A percentile compares a stretch with the other conserved stretches of the same genome.
Evolutionary conservation across 768 basidiomycete species (phyloP).

Genomic region (Mycena olivaceomarginata): DNA sequence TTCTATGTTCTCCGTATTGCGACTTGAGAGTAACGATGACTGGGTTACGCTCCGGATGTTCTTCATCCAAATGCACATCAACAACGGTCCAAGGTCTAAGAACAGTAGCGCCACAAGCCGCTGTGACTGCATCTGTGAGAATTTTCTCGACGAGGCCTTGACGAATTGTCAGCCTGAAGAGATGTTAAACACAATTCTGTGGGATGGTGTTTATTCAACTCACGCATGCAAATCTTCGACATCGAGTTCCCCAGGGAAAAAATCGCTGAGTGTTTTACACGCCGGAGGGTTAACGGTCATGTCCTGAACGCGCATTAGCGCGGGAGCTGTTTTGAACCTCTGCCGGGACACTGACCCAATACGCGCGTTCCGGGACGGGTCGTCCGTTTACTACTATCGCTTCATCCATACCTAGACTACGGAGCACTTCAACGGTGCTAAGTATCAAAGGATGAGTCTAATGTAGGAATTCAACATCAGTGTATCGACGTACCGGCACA

Average conservation of each 20-base stretch:
- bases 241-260: slow-evolving; percentile 19
- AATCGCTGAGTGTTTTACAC: slow-evolving; percentile 21
- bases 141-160: slow-evolving; percentile 34
- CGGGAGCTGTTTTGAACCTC: not conserved
- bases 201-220: not conserved
- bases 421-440: slow-evolving; percentile 25
- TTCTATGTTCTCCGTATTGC: slow-evolving; percentile 15
- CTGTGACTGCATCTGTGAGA: slow-evolving; percentile 12
- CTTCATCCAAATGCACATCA: slow-evolving; percentile 7
- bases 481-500: slow-evolving; percentile 15
- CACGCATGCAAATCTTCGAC: slow-evolving; percentile 21
- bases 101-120: slow-evolving; percentile 4
- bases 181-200: not conserved
- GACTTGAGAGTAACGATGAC: slow-evolving; percentile 26
- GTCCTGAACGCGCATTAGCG: not conserved
- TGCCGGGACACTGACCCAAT: slow-evolving; percentile 5
- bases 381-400: not conserved
- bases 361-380: slow-evolving; percentile 14
- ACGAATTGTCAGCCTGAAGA: slow-evolving; percentile 12
- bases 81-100: slow-evolving; percentile 23
- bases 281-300: slow-evolving; percentile 13
- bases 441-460: not conserved
- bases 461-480: too few species aligned
- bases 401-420: slow-evolving; percentile 15
- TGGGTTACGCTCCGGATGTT: not conserved